Evolutionary conservation across 257 asterid genomes (phyloP).

Genomic region (Mitragyna speciosa): DNA sequence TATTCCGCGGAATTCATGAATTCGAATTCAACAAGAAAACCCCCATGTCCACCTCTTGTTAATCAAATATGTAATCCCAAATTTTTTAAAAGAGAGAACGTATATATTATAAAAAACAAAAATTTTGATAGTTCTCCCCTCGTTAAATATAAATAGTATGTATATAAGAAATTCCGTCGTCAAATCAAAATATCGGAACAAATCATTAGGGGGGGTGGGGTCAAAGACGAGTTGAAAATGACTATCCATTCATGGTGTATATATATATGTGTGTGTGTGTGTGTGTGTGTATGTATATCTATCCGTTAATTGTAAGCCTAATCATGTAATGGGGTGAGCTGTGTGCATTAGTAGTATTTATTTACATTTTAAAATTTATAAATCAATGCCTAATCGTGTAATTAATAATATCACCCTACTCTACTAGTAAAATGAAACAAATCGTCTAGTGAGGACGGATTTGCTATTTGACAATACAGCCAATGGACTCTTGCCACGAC

Average conservation of each 20-base stretch:
- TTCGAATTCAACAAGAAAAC: slow-evolving; percentile 9
- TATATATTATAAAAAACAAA: background rate
- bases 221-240: too few relatives aligned
- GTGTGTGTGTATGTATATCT: too few relatives aligned
- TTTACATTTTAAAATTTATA: too few relatives aligned
- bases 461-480: background rate
- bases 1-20: slow-evolving; percentile 17
- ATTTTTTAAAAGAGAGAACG: too few relatives aligned
- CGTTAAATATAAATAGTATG: background rate
- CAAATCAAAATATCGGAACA: background rate
- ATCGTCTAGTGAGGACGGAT: too few relatives aligned
- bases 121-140: background rate
- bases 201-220: too few relatives aligned
- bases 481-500: background rate
- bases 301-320: background rate
- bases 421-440: too few relatives aligned
- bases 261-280: too few relatives aligned
- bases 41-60: slow-evolving; percentile 7
- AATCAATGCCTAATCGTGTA: too few relatives aligned
- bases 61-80: background rate
- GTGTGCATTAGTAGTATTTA: background rate
- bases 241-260: too few relatives aligned
- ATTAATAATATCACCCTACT: too few relatives aligned
- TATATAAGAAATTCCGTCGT: background rate
- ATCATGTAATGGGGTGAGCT: background rate